A percentile compares a stretch with the other conserved stretches of the same genome.
Evolutionary conservation across 1,139 yeast species (phyloP).

Genomic region (Yamadazyma pseudoaaseri): DNA sequence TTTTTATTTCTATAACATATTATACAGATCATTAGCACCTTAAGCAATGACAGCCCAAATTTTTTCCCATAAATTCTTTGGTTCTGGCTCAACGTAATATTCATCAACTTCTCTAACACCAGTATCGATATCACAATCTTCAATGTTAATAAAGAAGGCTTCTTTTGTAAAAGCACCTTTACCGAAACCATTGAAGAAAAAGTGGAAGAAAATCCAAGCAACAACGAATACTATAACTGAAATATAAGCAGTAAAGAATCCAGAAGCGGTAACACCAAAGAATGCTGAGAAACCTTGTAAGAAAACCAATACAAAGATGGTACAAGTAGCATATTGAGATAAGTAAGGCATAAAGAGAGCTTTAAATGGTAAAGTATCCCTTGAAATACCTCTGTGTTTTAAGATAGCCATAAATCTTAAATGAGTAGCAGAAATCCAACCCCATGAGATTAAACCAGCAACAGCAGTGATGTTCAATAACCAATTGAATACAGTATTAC

Average conservation of each 20-base stretch:
- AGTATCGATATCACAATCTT: slow-evolving; percentile 60
- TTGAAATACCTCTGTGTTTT: slow-evolving; percentile 54
- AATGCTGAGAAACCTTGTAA: slow-evolving; percentile 72
- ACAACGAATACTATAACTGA: slow-evolving; percentile 58
- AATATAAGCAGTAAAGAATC: slow-evolving; percentile 66
- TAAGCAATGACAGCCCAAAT: slow-evolving; percentile 37
- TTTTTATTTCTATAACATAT: neutral
- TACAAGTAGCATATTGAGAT: slow-evolving; percentile 56
- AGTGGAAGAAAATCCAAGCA: slow-evolving; percentile 53
- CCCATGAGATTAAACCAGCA: slow-evolving; percentile 75
- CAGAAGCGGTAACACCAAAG: slow-evolving; percentile 51
- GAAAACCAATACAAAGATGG: slow-evolving; percentile 53
- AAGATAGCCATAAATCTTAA: slow-evolving; percentile 66
- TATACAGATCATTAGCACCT: no score
- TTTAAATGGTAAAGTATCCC: slow-evolving; percentile 68
- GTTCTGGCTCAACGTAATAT: slow-evolving; percentile 50
- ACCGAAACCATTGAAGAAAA: slow-evolving; percentile 41
- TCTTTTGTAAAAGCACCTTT: slow-evolving; percentile 29
- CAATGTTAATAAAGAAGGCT: slow-evolving; percentile 40
- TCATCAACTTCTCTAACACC: slow-evolving; percentile 61
- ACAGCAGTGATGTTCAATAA: slow-evolving; percentile 78
- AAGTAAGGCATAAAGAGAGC: slow-evolving; percentile 65
- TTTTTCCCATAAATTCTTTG: slow-evolving; percentile 53
- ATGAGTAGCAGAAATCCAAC: slow-evolving; percentile 63
- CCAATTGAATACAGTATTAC: slow-evolving; percentile 77